phyloP scores from a whole-genome alignment of 2,329 filamentous ascomycete genomes.

The Hypomyces perniciosus region DNA sequence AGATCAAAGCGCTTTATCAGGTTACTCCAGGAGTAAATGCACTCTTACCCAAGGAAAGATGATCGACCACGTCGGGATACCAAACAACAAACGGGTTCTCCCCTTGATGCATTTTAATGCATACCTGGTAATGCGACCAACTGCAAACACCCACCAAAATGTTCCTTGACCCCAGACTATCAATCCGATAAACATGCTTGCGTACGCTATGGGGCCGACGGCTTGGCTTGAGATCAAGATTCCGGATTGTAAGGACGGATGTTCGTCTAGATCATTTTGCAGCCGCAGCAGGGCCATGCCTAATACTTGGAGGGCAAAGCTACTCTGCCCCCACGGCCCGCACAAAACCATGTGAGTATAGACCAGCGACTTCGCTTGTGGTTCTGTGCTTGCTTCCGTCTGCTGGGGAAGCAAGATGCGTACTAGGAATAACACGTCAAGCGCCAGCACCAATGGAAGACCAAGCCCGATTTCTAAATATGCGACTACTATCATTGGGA shows the following conservation, averaged over 20 bases:
- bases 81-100: slow-evolving; percentile 20
- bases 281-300: slow-evolving; percentile 24
- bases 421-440: slow-evolving; percentile 28
- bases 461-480: slow-evolving; percentile 33
- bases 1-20: background rate
- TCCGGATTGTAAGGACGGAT: background rate
- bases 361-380: slow-evolving; percentile 4
- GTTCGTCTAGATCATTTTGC: background rate
- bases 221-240: slow-evolving; percentile 25
- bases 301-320: slow-evolving; percentile 33
- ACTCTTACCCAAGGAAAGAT: slow-evolving; percentile 34
- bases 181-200: slow-evolving; percentile 32
- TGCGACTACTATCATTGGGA: slow-evolving; percentile 34
- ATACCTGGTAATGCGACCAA: slow-evolving; percentile 24
- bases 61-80: slow-evolving; percentile 28
- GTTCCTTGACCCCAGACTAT: slow-evolving; percentile 34
- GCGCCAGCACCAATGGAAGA: slow-evolving; percentile 25
- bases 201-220: slow-evolving; percentile 23
- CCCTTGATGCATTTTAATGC: slow-evolving; percentile 17
- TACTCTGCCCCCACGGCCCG: slow-evolving; percentile 33
- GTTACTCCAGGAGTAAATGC: background rate
- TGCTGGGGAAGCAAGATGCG: slow-evolving; percentile 24
- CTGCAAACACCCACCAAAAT: slow-evolving; percentile 37
- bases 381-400: background rate
- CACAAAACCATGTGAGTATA: slow-evolving; percentile 36